These are phyloP conservation scores for Graphiopsis chlorocephala DNA, from an alignment of 2,329 filamentous ascomycete genomes.

Conservation along the genomic window DNA sequence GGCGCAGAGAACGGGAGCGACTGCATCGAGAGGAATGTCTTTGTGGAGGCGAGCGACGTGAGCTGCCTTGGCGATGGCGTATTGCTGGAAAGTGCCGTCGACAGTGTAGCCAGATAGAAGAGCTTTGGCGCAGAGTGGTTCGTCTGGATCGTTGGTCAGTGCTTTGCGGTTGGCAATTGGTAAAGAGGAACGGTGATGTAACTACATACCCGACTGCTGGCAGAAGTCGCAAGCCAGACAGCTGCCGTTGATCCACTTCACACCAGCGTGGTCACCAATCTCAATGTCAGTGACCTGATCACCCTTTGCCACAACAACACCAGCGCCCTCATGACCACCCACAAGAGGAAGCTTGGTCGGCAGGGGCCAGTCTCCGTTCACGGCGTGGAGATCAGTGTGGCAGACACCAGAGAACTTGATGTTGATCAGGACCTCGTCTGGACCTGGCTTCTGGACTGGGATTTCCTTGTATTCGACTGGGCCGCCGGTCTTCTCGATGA, in stretches of 20 bases:
- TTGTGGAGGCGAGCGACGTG: slow-evolving; percentile 82
- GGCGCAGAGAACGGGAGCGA: slow-evolving; percentile 79
- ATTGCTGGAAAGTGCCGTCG: slow-evolving; percentile 91
- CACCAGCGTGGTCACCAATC: slow-evolving; percentile 79
- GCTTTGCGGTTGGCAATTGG: neutral
- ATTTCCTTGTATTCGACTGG: slow-evolving; percentile 73
- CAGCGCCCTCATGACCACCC: slow-evolving; percentile 76
- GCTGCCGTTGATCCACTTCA: slow-evolving; percentile 89
- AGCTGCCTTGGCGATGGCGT: slow-evolving; percentile 79
- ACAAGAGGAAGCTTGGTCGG: slow-evolving; percentile 79
- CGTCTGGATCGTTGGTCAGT: slow-evolving; percentile 51
- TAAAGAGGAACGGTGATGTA: slow-evolving; percentile 27
- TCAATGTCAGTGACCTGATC: slow-evolving; percentile 73
- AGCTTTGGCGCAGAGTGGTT: slow-evolving; percentile 75
- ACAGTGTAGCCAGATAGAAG: slow-evolving; percentile 87
- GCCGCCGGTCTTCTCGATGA: slow-evolving; percentile 77
- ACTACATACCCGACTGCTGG: slow-evolving; percentile 76
- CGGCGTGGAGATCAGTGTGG: slow-evolving; percentile 79
- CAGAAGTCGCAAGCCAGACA: slow-evolving; percentile 85
- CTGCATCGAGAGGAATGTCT: slow-evolving; percentile 69
- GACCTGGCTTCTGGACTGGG: slow-evolving; percentile 73
- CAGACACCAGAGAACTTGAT: slow-evolving; percentile 88
- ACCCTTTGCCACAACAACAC: slow-evolving; percentile 77
- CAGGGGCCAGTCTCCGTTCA: slow-evolving; percentile 88
- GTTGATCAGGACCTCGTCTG: slow-evolving; percentile 89